Conservation (phyloP, 345 rosid species). For the Eucalyptus sp. region DNA sequence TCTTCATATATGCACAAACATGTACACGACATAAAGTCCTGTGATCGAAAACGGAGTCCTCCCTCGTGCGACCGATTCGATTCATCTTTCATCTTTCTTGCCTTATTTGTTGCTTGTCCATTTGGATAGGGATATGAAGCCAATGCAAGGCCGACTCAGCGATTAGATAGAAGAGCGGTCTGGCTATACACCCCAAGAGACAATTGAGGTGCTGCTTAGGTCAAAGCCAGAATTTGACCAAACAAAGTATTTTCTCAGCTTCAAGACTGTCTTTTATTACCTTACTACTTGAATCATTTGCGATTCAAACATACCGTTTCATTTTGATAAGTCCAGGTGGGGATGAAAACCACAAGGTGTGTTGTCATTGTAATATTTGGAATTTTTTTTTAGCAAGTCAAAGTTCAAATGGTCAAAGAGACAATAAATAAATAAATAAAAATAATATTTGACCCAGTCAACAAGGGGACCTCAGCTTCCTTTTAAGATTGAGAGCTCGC, state of each 20-base stretch:
- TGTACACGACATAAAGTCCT: neutral
- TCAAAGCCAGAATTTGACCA: neutral
- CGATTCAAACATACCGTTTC: neutral
- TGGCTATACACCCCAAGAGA: slow-evolving; percentile 14
- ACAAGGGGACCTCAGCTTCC: too few relatives aligned
- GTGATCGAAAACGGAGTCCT: neutral
- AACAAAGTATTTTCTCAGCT: neutral
- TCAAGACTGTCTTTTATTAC: neutral
- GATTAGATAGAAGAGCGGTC: slow-evolving; percentile 25
- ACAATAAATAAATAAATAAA: too few relatives aligned
- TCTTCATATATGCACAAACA: neutral
- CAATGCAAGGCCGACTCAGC: slow-evolving; percentile 64
- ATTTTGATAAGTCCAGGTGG: neutral
- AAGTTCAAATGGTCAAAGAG: too few relatives aligned
- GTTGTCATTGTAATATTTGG: neutral
- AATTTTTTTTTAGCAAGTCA: too few relatives aligned
- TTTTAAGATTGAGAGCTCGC: too few relatives aligned
- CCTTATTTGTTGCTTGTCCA: neutral
- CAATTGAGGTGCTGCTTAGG: neutral
- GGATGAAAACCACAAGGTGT: neutral
- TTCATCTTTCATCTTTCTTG: neutral
- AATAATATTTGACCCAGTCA: too few relatives aligned
- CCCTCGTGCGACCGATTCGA: neutral
- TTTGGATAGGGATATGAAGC: slow-evolving; percentile 35
- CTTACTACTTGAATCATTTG: neutral